These are phyloP conservation scores for Kodamaea leandrae DNA, from an alignment of 805 yeast species.

Conservation along the genomic window DNA sequence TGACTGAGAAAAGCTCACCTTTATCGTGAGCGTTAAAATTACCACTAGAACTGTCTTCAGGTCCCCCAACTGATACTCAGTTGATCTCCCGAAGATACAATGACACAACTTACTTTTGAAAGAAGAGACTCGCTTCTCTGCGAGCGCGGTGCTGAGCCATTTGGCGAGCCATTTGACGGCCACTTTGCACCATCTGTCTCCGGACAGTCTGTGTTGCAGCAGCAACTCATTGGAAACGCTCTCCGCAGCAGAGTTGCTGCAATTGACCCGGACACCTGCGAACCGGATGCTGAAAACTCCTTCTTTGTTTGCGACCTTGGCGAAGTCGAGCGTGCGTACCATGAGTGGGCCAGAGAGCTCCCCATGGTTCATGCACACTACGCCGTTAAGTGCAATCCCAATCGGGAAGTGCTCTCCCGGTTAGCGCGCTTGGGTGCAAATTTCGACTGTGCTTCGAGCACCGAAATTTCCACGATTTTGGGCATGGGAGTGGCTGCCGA, in stretches of 20 bases:
- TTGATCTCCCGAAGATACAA: constrained; percentile 5
- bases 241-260: constrained; percentile 39
- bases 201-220: background rate
- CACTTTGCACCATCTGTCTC: background rate
- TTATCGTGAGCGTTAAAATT: constrained; percentile 22
- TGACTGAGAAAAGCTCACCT: constrained; percentile 30
- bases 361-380: constrained; percentile 84
- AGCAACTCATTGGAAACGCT: constrained; percentile 12
- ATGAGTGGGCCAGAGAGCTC: constrained; percentile 61
- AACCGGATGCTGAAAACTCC: constrained; percentile 77
- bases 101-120: background rate
- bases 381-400: constrained; percentile 93
- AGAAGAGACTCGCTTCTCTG: background rate
- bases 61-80: too few species aligned
- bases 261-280: constrained; percentile 58
- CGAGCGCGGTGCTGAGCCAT: too few species aligned
- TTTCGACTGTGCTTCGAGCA: constrained; percentile 91
- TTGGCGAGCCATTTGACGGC: background rate
- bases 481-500: constrained; percentile 59
- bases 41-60: constrained; percentile 9
- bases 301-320: constrained; percentile 87
- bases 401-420: constrained; percentile 52
- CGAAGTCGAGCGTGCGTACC: constrained; percentile 57
- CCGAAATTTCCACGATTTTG: constrained; percentile 71
- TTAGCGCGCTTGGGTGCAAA: constrained; percentile 65